phyloP scores from a whole-genome alignment of 2,329 filamentous ascomycete genomes.

The Saccharata proteae region DNA sequence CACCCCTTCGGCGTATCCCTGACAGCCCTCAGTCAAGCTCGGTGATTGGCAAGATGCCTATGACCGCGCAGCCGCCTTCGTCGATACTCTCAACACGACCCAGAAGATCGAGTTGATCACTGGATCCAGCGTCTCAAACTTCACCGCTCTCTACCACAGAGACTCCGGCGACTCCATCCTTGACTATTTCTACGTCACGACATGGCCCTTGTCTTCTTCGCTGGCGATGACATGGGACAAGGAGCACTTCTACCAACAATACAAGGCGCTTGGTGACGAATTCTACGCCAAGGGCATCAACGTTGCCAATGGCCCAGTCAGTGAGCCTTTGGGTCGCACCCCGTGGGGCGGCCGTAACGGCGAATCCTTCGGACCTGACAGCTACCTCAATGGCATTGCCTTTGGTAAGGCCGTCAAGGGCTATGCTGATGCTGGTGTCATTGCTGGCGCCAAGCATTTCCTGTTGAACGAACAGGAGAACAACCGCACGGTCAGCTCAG shows the following conservation, averaged over 20 bases:
- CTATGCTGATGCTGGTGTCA: slow-evolving; percentile 41
- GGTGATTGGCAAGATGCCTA: slow-evolving; percentile 8
- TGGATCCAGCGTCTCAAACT: slow-evolving; percentile 6
- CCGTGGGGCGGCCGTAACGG: slow-evolving; percentile 7
- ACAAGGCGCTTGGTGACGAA: slow-evolving; percentile 6
- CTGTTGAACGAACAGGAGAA: slow-evolving; percentile 42
- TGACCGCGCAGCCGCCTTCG: slow-evolving; percentile 3
- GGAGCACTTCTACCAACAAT: slow-evolving; percentile 3
- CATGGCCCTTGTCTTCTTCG: slow-evolving; percentile 6
- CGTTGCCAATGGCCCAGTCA: slow-evolving; percentile 7
- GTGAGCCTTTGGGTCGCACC: slow-evolving; percentile 5
- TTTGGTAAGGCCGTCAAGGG: slow-evolving; percentile 6
- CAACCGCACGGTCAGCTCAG: slow-evolving; percentile 46
- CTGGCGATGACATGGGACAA: slow-evolving; percentile 9
- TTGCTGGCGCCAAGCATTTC: slow-evolving; percentile 56
- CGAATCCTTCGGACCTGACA: slow-evolving; percentile 4
- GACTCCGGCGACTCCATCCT: slow-evolving; percentile 8
- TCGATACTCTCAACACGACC: slow-evolving; percentile 4
- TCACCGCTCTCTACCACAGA: slow-evolving; percentile 7
- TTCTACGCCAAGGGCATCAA: slow-evolving; percentile 7
- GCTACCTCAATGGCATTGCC: slow-evolving; percentile 7
- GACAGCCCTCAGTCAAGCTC: slow-evolving; percentile 5
- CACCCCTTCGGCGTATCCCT: background rate
- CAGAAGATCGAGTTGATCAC: slow-evolving; percentile 7
- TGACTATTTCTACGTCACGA: slow-evolving; percentile 5